These are phyloP conservation scores for Dinochytrium kinnereticum DNA, from an alignment of 371 early-diverging fungal species.

Conservation along the genomic window DNA sequence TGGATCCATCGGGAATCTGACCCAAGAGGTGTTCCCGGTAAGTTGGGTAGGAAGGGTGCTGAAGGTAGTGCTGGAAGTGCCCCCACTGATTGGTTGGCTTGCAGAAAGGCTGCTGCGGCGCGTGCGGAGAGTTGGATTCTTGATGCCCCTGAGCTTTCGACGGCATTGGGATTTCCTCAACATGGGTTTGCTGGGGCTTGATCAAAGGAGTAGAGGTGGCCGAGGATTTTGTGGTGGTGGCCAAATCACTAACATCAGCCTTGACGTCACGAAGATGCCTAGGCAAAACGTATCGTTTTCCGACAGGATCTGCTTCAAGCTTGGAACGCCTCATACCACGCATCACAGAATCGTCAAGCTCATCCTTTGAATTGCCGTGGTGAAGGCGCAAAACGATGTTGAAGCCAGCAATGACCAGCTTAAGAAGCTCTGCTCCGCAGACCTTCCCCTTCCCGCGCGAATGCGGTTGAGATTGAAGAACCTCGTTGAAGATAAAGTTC, in stretches of 20 bases:
- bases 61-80: not conserved
- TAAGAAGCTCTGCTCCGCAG: not conserved
- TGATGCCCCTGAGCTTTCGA: not conserved
- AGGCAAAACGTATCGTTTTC: not conserved
- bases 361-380: not conserved
- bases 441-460: not conserved
- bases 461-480: not conserved
- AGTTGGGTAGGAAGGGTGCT: not conserved
- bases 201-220: no score
- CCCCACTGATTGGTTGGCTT: not conserved
- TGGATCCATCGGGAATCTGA: no score
- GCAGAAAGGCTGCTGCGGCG: not conserved
- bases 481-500: not conserved
- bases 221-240: no score
- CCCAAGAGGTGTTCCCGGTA: no score
- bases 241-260: no score
- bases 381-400: conserved; percentile 4
- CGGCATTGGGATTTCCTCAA: no score
- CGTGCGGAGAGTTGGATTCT: not conserved
- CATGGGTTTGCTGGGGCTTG: no score
- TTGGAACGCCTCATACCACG: conserved; percentile 11
- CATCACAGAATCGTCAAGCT: conserved; percentile 4
- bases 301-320: not conserved
- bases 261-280: not conserved
- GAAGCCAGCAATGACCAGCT: not conserved